Conservation (phyloP, 1,139 yeast species). For the Kluyveromyces sp. region DNA sequence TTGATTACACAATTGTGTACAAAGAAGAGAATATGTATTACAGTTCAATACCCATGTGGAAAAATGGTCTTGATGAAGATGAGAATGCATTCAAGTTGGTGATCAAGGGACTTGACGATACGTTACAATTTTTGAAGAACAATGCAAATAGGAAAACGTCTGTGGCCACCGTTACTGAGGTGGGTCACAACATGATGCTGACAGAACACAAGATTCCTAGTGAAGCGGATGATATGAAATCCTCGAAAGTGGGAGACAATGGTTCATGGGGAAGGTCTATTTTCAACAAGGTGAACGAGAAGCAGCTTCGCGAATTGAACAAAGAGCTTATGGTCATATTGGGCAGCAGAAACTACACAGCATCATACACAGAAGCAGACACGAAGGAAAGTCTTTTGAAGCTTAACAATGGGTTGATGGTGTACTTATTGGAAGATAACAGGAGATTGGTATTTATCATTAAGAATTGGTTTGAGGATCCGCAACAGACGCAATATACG, state of each 20-base stretch:
- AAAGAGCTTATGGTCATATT: slow-evolving; percentile 14
- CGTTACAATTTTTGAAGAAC: slow-evolving; percentile 6
- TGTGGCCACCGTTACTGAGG: slow-evolving; percentile 11
- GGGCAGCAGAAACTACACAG: slow-evolving; percentile 13
- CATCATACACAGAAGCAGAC: not conserved
- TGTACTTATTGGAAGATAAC: slow-evolving; percentile 20
- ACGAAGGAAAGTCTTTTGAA: slow-evolving; percentile 20
- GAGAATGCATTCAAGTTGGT: slow-evolving; percentile 20
- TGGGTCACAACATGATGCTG: not conserved
- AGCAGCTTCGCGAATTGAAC: slow-evolving; percentile 22
- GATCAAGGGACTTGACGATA: slow-evolving; percentile 23
- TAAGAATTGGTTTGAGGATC: slow-evolving; percentile 24
- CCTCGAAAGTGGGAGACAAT: not conserved
- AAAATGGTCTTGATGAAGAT: slow-evolving; percentile 3
- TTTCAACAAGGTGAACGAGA: slow-evolving; percentile 16
- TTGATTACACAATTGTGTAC: slow-evolving; percentile 9
- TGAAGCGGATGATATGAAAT: not conserved
- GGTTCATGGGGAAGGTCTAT: slow-evolving; percentile 6
- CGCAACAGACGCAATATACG: slow-evolving; percentile 1
- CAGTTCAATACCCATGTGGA: slow-evolving; percentile 20
- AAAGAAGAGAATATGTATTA: slow-evolving; percentile 11
- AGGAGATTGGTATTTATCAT: slow-evolving; percentile 16
- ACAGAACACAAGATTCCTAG: not conserved
- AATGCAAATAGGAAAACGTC: slow-evolving; percentile 6
- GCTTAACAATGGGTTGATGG: slow-evolving; percentile 26